Percentiles rank a stretch among this genome's conserved stretches.
These are phyloP conservation scores for Miamiensis avidus DNA, from an alignment of 169 alveolate genomes.

Conservation along the genomic window DNA sequence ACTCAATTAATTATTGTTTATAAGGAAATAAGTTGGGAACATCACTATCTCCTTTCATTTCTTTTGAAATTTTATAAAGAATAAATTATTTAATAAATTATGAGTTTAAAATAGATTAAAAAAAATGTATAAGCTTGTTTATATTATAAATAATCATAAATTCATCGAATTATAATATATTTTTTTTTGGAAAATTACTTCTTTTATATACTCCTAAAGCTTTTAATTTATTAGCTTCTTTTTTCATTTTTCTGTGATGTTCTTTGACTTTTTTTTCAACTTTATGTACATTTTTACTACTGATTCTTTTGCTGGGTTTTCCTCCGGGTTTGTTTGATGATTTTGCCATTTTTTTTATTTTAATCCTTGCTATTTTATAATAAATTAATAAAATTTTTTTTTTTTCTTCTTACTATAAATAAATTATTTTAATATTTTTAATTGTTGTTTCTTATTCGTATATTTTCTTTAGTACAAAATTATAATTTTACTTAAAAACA, in stretches of 20 bases:
- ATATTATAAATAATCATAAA: neutral
- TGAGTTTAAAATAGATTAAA: slow-evolving; percentile 6
- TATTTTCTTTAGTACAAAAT: neutral
- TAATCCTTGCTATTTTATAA: neutral
- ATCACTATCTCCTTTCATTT: slow-evolving; percentile 5
- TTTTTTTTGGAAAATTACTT: slow-evolving; percentile 19
- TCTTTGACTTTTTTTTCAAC: slow-evolving; percentile 84
- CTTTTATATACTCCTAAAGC: slow-evolving; percentile 58
- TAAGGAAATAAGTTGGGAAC: slow-evolving; percentile 28
- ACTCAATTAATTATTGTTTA: slow-evolving; percentile 35
- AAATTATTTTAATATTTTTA: too few relatives aligned
- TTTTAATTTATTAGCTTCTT: slow-evolving; percentile 81
- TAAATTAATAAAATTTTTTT: too few relatives aligned
- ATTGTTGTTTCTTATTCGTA: neutral
- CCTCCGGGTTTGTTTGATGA: slow-evolving; percentile 41
- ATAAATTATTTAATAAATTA: slow-evolving; percentile 3
- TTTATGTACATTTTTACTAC: slow-evolving; percentile 71
- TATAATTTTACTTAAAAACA: neutral
- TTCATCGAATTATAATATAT: too few relatives aligned
- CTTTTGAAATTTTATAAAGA: too few relatives aligned
- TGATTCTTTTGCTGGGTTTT: slow-evolving; percentile 60
- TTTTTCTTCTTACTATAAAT: too few relatives aligned
- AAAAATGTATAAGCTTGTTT: too few relatives aligned
- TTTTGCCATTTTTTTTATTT: slow-evolving; percentile 36
- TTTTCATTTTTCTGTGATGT: slow-evolving; percentile 79